Base-by-base conservation (phyloP, 2,329 filamentous ascomycete species). In the Hirsutella thompsonii region DNA sequence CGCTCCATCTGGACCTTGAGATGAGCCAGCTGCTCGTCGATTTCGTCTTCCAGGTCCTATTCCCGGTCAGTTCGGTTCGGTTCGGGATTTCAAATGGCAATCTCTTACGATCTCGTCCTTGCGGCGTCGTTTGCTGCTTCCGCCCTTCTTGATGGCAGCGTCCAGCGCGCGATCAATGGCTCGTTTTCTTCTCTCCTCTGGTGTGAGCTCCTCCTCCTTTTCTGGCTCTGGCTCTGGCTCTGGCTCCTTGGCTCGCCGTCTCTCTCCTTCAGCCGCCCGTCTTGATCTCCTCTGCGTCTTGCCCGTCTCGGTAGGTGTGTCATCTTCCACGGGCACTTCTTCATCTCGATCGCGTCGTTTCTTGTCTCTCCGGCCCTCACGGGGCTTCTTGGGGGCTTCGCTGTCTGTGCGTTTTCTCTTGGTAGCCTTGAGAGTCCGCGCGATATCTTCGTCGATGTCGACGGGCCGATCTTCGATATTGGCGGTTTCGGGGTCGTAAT, bases 1-100 rank as follows among this genome's bases (percentile, higher is more conserved):
- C 79, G 74, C 50, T 92, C 88, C 89, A 98, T 98, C 42, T 80
- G 79, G 41, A 84, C 73, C 55, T 92, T 92, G 59, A 98, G 81
- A 38, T 82, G 73, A 43, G 86, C 86, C 47, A 98, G 88, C 55
- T 93, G 82, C 36, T 88, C 83, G 57, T 96, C 92, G 49, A 90
- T 84, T 63, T 84, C 81, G 53, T 87, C 81, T 58, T 95, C 89
- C 37, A 96, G 72, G 49, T 96, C 90, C 83, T 90, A 20, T 52
- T n/a, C 19, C 4, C 26, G 36, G 49, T 59, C 49, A 58, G 53
- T 32, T 20, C 3, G 4, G 13, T 16, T n/a, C 11, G 14, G n/a
- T 21, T 8, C 21, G 19, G 8, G 33, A 20, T 2, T 5, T 13
- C 5, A 1, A 5, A 6, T 33, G n/a, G 14, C 16, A 2, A 10